phyloP scores from a whole-genome alignment of 2,329 filamentous ascomycete species.

The Scopulariopsis brevicaulis region DNA sequence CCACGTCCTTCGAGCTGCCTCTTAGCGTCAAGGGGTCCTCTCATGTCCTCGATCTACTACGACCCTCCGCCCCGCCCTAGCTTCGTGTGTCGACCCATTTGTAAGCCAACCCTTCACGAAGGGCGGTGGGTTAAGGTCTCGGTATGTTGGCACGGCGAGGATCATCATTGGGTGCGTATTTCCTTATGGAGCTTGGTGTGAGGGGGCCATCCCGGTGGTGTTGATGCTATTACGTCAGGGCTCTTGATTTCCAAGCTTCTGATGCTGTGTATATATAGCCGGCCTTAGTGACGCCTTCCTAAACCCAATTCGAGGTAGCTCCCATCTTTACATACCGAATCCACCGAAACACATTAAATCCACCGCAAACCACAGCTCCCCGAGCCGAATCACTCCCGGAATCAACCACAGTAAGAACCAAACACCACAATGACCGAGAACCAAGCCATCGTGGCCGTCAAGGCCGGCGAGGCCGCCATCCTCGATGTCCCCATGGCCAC shows the following conservation, averaged over 20 bases:
- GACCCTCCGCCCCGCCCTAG: no score
- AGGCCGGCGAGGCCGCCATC: slow-evolving; percentile 14
- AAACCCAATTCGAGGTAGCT: background rate
- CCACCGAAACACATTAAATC: background rate
- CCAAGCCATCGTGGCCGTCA: slow-evolving; percentile 2
- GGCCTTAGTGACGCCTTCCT: background rate
- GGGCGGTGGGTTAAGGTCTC: background rate
- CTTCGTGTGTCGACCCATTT: no score
- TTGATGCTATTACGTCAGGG: background rate
- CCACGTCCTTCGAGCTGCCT: no score
- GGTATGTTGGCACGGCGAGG: background rate
- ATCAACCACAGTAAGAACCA: background rate
- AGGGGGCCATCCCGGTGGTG: background rate
- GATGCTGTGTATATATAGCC: background rate
- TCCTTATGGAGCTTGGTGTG: background rate
- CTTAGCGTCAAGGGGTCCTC: no score
- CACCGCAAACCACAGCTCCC: background rate
- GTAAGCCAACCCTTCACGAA: no score
- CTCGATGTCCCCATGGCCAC: slow-evolving; percentile 13
- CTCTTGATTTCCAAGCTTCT: background rate
- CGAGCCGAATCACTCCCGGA: no score
- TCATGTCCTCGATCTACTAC: no score
- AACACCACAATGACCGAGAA: slow-evolving; percentile 2
- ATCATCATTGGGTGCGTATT: background rate
- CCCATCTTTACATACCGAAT: background rate